Evolutionary conservation across 2,329 filamentous ascomycete genomes (phyloP).

Genomic region (Penicillium brevicompactum): DNA sequence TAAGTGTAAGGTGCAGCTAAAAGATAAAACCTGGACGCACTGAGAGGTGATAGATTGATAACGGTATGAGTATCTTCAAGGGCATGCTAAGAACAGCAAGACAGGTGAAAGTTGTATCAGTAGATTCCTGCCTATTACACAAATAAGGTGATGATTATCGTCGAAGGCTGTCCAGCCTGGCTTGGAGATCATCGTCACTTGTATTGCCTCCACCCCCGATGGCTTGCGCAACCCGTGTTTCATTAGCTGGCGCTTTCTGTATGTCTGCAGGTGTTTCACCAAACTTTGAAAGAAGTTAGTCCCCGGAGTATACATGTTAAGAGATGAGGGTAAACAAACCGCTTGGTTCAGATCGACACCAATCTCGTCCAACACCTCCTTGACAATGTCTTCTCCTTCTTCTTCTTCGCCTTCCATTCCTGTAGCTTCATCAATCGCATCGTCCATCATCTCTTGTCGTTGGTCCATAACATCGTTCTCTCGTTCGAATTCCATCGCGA

Average conservation of each 20-base stretch:
- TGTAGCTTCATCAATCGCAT: conserved; percentile 95
- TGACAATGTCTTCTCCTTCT: conserved; percentile 94
- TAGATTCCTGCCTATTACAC: conserved; percentile 1
- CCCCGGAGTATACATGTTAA: background rate
- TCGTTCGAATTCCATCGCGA: conserved; percentile 98
- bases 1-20: background rate
- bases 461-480: conserved; percentile 99
- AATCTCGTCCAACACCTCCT: conserved; percentile 95
- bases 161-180: conserved; percentile 83
- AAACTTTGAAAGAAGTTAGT: conserved; percentile 60
- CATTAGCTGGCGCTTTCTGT: conserved; percentile 70
- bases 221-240: conserved; percentile 82
- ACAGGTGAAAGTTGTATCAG: background rate
- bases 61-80: conserved; percentile 1
- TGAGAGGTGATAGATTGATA: background rate
- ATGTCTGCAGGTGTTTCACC: conserved; percentile 87
- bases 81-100: conserved; percentile 6
- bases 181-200: conserved; percentile 88
- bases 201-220: conserved; percentile 60
- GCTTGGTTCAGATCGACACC: conserved; percentile 88
- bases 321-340: conserved; percentile 58
- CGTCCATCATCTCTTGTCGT: conserved; percentile 99
- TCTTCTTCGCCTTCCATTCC: conserved; percentile 82
- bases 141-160: conserved; percentile 40
- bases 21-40: background rate